phyloP scores from a whole-genome alignment of 1,284 basidiomycete genomes.

The Ceratobasidium sp. region DNA sequence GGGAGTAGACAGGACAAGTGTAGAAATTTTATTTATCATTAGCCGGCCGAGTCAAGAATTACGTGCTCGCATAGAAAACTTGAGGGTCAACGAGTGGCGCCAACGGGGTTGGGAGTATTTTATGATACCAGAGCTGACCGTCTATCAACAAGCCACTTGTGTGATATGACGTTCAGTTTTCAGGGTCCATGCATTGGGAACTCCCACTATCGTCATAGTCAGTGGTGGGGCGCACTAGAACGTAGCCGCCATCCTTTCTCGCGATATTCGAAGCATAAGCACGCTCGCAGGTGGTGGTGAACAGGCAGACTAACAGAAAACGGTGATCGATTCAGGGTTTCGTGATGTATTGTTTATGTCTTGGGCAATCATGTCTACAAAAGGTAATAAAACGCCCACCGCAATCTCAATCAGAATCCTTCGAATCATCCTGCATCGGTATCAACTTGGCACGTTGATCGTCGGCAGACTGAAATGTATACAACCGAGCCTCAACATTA shows the following conservation, averaged over 20 bases:
- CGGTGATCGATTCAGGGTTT: neutral
- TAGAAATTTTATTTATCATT: conserved; percentile 5
- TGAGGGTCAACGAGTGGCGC: neutral
- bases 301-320: neutral
- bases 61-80: neutral
- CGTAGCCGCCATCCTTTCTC: neutral
- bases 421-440: conserved; percentile 28
- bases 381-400: too few relatives aligned
- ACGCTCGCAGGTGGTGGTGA: neutral
- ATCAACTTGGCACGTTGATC: conserved; percentile 27
- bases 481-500: conserved; percentile 28
- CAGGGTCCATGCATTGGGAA: conserved; percentile 12
- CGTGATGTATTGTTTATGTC: neutral
- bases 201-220: conserved; percentile 32
- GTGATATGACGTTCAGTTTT: conserved; percentile 21
- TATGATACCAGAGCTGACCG: neutral
- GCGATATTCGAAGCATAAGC: neutral
- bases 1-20: conserved; percentile 15
- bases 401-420: too few relatives aligned
- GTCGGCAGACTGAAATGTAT: conserved; percentile 24
- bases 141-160: neutral
- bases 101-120: neutral
- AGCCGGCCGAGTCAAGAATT: neutral
- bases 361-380: neutral
- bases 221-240: neutral